Percentiles rank a stretch among this genome's conserved stretches.
These are phyloP conservation scores for Ustilago shanxiensis DNA, from an alignment of 1,284 basidiomycete species.

Conservation along the genomic window DNA sequence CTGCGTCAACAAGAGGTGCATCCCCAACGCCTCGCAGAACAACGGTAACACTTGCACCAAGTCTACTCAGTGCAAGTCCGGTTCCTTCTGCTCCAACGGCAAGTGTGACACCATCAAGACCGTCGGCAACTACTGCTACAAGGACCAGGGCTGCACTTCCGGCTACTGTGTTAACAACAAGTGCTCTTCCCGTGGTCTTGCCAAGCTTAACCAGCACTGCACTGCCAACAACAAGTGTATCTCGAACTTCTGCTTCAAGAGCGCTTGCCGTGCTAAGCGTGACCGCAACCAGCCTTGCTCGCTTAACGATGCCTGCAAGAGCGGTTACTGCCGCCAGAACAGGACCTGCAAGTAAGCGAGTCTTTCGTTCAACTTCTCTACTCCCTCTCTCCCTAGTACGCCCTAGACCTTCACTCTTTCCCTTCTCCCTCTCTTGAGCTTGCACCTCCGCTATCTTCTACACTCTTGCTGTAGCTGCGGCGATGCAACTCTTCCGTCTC, in stretches of 20 bases:
- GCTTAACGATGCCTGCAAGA: slow-evolving; percentile 32
- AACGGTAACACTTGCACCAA: slow-evolving; percentile 20
- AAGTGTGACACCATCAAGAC: slow-evolving; percentile 22
- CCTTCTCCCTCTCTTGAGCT: slow-evolving; percentile 1
- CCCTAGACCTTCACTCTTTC: slow-evolving; percentile 18
- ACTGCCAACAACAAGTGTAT: slow-evolving; percentile 16
- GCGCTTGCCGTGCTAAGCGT: slow-evolving; percentile 34
- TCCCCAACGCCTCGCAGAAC: slow-evolving; percentile 19
- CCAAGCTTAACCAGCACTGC: slow-evolving; percentile 18
- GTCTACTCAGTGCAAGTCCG: slow-evolving; percentile 30
- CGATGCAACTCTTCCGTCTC: neutral
- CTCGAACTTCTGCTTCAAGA: slow-evolving; percentile 34
- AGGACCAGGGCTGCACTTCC: slow-evolving; percentile 38
- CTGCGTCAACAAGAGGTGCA: slow-evolving; percentile 39
- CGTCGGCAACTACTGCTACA: slow-evolving; percentile 42
- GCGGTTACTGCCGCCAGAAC: slow-evolving; percentile 22
- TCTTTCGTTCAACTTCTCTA: neutral
- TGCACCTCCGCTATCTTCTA: neutral
- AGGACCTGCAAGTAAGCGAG: slow-evolving; percentile 31
- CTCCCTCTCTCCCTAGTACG: slow-evolving; percentile 10
- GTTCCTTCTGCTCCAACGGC: slow-evolving; percentile 33
- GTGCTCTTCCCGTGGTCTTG: slow-evolving; percentile 27
- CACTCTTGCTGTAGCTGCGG: neutral
- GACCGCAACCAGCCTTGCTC: slow-evolving; percentile 26
- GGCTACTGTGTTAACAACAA: slow-evolving; percentile 35